A percentile compares a stretch with the other conserved stretches of the same genome.
These are phyloP conservation scores for Anaeramoeba ignava DNA, from an alignment of 78 protist species.

Conservation along the genomic window DNA sequence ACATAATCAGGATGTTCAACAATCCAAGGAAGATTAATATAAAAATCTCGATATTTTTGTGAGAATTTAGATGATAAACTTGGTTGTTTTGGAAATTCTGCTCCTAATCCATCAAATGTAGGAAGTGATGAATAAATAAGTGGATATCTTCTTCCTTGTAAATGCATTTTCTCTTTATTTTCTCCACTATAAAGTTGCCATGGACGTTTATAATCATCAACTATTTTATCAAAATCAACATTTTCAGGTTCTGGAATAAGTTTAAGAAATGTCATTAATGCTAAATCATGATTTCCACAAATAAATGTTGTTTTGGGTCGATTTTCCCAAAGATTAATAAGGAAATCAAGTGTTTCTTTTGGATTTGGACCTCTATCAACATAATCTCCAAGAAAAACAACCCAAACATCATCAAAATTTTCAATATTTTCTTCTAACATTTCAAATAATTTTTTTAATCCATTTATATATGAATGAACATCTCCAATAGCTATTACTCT, in stretches of 20 bases:
- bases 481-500: too few species aligned
- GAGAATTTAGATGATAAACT: background rate
- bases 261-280: background rate
- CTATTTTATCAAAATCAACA: background rate
- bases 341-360: background rate
- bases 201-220: background rate
- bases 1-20: conserved; percentile 1
- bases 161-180: background rate
- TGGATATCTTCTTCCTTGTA: background rate
- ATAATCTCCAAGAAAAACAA: too few species aligned
- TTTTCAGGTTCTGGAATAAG: background rate
- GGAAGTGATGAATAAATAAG: background rate
- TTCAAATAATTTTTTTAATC: too few species aligned
- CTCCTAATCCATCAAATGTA: background rate
- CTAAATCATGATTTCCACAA: background rate
- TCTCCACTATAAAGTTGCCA: background rate
- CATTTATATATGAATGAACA: too few species aligned
- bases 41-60: background rate
- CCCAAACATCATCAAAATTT: too few species aligned
- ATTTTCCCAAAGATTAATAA: background rate
- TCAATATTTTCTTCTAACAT: too few species aligned
- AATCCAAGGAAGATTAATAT: background rate
- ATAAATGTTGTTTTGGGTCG: background rate
- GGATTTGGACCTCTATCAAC: too few species aligned
- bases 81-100: background rate